Evolutionary conservation across 148 eudicot genomes (phyloP).

Genomic region (Silene latifolia): DNA sequence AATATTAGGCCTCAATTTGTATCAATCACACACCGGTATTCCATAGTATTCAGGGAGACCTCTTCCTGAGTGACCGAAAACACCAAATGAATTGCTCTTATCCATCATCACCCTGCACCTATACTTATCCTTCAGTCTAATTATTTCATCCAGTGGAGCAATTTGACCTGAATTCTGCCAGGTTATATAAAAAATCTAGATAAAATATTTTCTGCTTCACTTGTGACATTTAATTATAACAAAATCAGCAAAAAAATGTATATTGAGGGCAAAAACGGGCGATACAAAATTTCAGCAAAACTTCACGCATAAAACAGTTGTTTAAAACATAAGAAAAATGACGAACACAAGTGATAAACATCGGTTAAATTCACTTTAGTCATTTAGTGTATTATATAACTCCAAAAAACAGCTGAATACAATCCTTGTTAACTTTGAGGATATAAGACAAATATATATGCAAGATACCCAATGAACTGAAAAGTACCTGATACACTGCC

Average conservation of each 20-base stretch:
- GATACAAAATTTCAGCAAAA: too few relatives aligned
- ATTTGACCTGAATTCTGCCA: constrained; percentile 88
- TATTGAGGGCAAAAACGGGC: not conserved
- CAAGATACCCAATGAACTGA: too few relatives aligned
- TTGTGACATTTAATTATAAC: not conserved
- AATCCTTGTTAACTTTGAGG: too few relatives aligned
- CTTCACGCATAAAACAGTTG: too few relatives aligned
- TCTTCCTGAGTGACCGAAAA: constrained; percentile 86
- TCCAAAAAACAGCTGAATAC: too few relatives aligned
- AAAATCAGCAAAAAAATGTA: constrained; percentile 3
- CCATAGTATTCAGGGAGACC: constrained; percentile 80
- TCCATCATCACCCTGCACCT: constrained; percentile 72
- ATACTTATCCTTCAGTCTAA: constrained; percentile 78
- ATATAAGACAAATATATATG: too few relatives aligned
- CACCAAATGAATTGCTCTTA: constrained; percentile 93
- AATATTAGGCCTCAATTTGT: not conserved
- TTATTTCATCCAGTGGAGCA: constrained; percentile 87
- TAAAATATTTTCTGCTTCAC: too few relatives aligned
- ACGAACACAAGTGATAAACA: too few relatives aligned
- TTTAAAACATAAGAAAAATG: too few relatives aligned
- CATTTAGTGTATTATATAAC: too few relatives aligned
- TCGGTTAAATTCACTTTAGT: too few relatives aligned
- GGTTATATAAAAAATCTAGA: too few relatives aligned
- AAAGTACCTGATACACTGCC: constrained; percentile 67
- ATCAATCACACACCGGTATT: constrained; percentile 59